phyloP scores from a whole-genome alignment of 768 basidiomycete genomes.

The Cystobasidium onofrii region DNA sequence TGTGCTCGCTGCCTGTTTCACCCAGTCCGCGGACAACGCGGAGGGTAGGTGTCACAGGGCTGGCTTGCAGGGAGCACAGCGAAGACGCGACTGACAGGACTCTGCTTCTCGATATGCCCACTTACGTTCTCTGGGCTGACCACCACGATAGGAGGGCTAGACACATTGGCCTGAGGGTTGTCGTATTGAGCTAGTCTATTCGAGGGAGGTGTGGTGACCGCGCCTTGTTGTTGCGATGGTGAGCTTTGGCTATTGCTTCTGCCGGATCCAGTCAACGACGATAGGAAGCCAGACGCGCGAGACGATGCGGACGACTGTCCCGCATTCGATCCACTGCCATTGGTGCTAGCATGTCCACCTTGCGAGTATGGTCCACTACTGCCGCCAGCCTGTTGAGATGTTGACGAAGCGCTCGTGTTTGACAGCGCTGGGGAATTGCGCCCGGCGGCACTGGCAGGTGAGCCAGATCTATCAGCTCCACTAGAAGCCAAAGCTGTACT shows the following conservation, averaged over 20 bases:
- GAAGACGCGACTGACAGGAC: constrained; percentile 9
- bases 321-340: not conserved
- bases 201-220: constrained; percentile 7
- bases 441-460: not conserved
- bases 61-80: not conserved
- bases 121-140: constrained; percentile 43
- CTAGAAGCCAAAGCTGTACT: constrained; percentile 10
- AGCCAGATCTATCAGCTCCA: constrained; percentile 32
- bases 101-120: not conserved
- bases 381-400: not conserved
- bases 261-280: constrained; percentile 7
- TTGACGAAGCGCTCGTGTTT: not conserved
- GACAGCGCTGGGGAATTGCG: not conserved
- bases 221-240: constrained; percentile 1
- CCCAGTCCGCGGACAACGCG: not conserved
- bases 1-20: not conserved
- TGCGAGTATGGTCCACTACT: not conserved
- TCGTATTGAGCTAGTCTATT: constrained; percentile 13
- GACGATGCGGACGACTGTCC: constrained; percentile 6
- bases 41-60: not conserved
- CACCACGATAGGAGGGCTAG: constrained; percentile 45
- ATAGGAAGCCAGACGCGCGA: constrained; percentile 22
- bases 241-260: constrained; percentile 15
- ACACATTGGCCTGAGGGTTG: not conserved
- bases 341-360: constrained; percentile 1